Evolutionary conservation across 2,329 filamentous ascomycete genomes (phyloP), one percentile per base, ranked within the genome.

Genomic region (Ophiostoma quercus): DNA sequence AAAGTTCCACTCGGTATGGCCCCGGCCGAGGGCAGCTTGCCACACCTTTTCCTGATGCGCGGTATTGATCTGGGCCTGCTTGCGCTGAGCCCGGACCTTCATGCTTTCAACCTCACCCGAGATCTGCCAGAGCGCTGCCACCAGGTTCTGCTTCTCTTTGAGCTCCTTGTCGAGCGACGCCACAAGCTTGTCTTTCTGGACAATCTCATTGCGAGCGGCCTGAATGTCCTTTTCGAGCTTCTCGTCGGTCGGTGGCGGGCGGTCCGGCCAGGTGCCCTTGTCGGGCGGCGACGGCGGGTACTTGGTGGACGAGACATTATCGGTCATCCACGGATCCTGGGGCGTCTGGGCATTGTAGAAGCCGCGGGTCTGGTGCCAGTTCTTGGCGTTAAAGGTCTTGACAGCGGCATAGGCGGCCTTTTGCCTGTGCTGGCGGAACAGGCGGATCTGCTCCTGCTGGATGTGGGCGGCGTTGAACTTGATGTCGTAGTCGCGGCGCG

Each of bases 401-500:
- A 66, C 12, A 6, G 9, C n/a, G 4, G 12, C 5, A 19, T 19
- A 25, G 12, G 65, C 65, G 1, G 37, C 22, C 37, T 47, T 19
- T 22, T 66, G 32, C 32, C 22, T 22, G 39, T 19, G 19, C 25
- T 37, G 43, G 16, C 22, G 47, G 47, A 34, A 67, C 29, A 54
- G 32, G 3, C 57, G 39, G 1, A 65, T 37, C 19, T 65, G 57
- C 41, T 37, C 29, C 25, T 54, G 14, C 54, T 68, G 47, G 32
- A 54, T 12, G 32, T 6, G 8, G 14, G 22, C 14, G 12, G 62
- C 16, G 12, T 39, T 39, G 8, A 68, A n/a, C 43, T 34, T 14
- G 57, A 47, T 16, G 60, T 75, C 69, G 51, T 75, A 74, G 1
- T 60, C 51, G 3, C 25, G 34, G 1, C 74, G 73, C 41, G 62